Conservation (phyloP, 2,329 filamentous ascomycete genomes). For the Leptodontidium sp. region DNA sequence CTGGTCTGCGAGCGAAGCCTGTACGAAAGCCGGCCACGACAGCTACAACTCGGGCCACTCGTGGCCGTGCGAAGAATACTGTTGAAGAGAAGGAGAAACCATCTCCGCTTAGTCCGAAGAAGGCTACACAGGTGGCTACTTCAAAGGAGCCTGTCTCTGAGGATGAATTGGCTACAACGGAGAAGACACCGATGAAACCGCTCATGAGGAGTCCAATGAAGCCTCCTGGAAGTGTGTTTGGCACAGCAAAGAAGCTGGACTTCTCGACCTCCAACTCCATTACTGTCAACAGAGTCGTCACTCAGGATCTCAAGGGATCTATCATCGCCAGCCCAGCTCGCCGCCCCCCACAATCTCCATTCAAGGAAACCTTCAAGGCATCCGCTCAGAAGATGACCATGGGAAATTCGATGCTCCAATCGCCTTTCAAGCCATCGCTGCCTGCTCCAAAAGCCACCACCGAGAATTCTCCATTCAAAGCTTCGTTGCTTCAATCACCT, state of each 20-base stretch:
- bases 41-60: constrained; percentile 42
- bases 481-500: constrained; percentile 47
- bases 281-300: constrained; percentile 44
- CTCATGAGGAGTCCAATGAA: constrained; percentile 65
- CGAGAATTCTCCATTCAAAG: constrained; percentile 38
- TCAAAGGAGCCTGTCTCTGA: constrained; percentile 60
- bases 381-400: constrained; percentile 58
- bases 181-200: constrained; percentile 59
- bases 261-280: constrained; percentile 42
- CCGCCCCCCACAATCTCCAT: constrained; percentile 59
- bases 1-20: constrained; percentile 55
- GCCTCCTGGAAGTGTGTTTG: constrained; percentile 49
- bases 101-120: constrained; percentile 69
- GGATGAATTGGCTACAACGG: constrained; percentile 64
- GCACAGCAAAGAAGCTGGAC: constrained; percentile 49
- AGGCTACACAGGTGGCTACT: constrained; percentile 64
- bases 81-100: constrained; percentile 49
- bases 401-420: constrained; percentile 41
- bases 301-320: constrained; percentile 49
- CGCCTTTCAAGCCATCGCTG: constrained; percentile 44
- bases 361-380: constrained; percentile 63
- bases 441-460: constrained; percentile 36
- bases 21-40: constrained; percentile 55
- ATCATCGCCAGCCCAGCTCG: constrained; percentile 64
- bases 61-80: constrained; percentile 44